Percentiles rank a stretch among this genome's conserved stretches.
These are phyloP conservation scores for Sedum album DNA, from an alignment of 164 flowering plant genomes.

Conservation along the genomic window DNA sequence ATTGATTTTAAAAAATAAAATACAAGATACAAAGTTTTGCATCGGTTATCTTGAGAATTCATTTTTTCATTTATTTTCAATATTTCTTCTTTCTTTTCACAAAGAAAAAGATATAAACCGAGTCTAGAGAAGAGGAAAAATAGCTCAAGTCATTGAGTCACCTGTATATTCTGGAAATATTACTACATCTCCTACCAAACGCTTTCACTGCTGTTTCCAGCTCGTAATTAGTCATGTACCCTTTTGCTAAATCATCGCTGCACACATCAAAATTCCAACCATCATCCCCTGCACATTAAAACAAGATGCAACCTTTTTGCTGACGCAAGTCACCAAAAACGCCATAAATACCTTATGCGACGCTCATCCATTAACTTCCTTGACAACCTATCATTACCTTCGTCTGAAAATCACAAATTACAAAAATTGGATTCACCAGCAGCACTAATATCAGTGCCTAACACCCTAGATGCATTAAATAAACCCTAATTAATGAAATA, in stretches of 20 bases:
- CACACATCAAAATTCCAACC: constrained; percentile 7
- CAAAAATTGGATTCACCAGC: neutral
- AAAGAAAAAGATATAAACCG: neutral
- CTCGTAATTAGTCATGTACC: constrained; percentile 74
- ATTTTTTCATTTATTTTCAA: neutral
- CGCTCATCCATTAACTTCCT: neutral
- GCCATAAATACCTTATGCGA: neutral
- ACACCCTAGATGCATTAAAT: neutral
- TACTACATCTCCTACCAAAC: constrained; percentile 53
- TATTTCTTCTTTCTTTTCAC: neutral
- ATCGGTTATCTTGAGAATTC: neutral
- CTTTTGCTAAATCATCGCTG: constrained; percentile 45
- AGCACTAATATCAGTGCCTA: neutral
- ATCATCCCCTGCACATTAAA: neutral
- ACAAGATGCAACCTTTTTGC: neutral
- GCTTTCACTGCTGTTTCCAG: constrained; percentile 61
- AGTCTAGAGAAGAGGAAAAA: neutral
- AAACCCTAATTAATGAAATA: too few relatives aligned
- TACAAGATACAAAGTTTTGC: neutral
- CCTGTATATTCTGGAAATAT: constrained; percentile 82
- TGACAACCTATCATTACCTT: neutral
- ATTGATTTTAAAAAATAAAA: too few relatives aligned
- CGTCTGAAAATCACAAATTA: neutral
- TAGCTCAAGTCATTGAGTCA: constrained; percentile 17
- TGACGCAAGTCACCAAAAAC: neutral